Evolutionary conservation across 345 rosid species (phyloP), one percentile per base, ranked within the genome.

Genomic region (Stellera chamaejasme): DNA sequence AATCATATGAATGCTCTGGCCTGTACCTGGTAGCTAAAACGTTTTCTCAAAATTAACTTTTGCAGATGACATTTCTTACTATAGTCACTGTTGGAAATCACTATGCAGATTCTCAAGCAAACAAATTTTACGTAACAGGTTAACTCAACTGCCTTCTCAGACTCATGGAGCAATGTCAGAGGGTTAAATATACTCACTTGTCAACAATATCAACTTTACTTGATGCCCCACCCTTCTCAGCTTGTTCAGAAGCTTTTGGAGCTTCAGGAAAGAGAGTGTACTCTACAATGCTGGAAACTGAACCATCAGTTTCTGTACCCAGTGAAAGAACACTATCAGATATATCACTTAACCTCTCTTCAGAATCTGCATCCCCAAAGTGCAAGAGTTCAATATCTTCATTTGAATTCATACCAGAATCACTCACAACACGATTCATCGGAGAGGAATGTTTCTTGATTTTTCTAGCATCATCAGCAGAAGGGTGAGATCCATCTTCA

Each of bases 231-330:
- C 74, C 44, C 60, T 66, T 70, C 52, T 57, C 70, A 26, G 53
- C 45, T 74, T 80, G 79, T 41, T 60, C 83, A 23, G 73, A 44
- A 56, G 71, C 77, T 74, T 80, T 70, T 48, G 49, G 54, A 50
- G 75, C 23, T 73, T 81, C 94, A 58, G 97, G 92, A 67, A 89
- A 89, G 52, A 84, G 88, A 65, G 88, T 72, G 58, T 74, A 73
- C 71, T 89, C 97, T 57, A 84, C 88, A 10, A 75, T 75, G 69
- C 89, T 87, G 60, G 70, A 43, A 48, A 82, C 50, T 4, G 96
- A 87, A 47, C 82, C 86, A 71, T 93, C 99, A 50, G 97, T 84
- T 74, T 93, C 96, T 13, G 92, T 79, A 62, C 90, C 97, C 90
- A 90, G 83, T 11, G 99, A 83, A 66, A 93, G 96, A 66, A 68